Conservation (phyloP, 2,329 filamentous ascomycete genomes). For the Cladosporium austrohemisphaericum region DNA sequence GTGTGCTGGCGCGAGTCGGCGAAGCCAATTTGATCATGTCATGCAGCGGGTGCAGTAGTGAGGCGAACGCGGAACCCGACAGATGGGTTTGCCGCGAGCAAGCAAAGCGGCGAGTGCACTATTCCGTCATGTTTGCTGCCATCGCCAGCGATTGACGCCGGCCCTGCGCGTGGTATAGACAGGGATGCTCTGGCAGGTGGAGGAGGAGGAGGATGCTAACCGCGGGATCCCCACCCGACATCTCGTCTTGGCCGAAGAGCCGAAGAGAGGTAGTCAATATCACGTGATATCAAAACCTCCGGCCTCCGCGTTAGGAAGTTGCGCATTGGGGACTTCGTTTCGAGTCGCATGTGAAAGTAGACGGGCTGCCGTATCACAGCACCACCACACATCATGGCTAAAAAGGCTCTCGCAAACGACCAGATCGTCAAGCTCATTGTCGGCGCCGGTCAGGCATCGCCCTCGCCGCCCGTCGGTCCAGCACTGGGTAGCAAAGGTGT, state of each 20-base stretch:
- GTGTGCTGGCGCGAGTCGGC: slow-evolving; percentile 14
- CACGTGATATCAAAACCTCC: slow-evolving; percentile 7
- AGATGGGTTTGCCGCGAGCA: no score
- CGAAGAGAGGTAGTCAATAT: neutral
- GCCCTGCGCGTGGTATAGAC: neutral
- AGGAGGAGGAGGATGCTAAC: neutral
- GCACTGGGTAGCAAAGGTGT: slow-evolving; percentile 96
- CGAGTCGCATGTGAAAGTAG: slow-evolving; percentile 8
- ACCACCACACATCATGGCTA: slow-evolving; percentile 43
- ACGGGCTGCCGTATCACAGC: neutral
- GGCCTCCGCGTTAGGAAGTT: slow-evolving; percentile 13
- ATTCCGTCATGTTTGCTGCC: no score
- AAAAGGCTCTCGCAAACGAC: slow-evolving; percentile 53
- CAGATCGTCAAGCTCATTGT: slow-evolving; percentile 96
- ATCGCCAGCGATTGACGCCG: no score
- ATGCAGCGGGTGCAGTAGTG: slow-evolving; percentile 4
- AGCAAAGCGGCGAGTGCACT: no score
- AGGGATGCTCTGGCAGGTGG: neutral
- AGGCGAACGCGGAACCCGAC: slow-evolving; percentile 1
- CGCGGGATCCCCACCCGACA: neutral
- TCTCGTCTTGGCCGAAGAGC: neutral
- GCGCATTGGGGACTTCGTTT: slow-evolving; percentile 9
- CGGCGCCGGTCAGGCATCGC: slow-evolving; percentile 89
- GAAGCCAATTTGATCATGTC: slow-evolving; percentile 2
- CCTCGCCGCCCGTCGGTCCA: slow-evolving; percentile 92